Percentiles rank a stretch among this genome's conserved stretches.
These are phyloP conservation scores for Cerioporus squamosus DNA, from an alignment of 1,284 basidiomycete species.

Conservation along the genomic window DNA sequence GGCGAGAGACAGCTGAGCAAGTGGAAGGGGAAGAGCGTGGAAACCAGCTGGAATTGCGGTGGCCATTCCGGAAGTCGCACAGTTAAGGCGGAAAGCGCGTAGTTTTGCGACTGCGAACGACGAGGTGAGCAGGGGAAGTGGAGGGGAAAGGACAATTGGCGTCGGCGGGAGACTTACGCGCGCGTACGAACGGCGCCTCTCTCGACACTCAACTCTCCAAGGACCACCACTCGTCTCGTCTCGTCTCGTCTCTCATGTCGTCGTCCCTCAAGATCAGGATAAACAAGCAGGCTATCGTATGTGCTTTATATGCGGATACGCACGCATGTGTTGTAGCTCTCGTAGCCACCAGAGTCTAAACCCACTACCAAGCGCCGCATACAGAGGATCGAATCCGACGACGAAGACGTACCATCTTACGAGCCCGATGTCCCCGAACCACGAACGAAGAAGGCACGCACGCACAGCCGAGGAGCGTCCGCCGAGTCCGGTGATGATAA, in stretches of 20 bases:
- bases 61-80: slow-evolving; percentile 2
- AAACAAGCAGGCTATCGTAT: slow-evolving; percentile 23
- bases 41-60: slow-evolving; percentile 41
- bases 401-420: slow-evolving; percentile 16
- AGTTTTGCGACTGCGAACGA: too few relatives aligned
- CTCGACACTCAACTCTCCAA: not conserved
- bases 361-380: slow-evolving; percentile 24
- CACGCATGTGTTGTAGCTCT: not conserved
- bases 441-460: slow-evolving; percentile 23
- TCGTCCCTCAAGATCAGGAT: slow-evolving; percentile 26
- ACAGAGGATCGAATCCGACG: slow-evolving; percentile 26
- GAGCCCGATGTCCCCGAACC: slow-evolving; percentile 4
- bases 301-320: not conserved
- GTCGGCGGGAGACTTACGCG: too few relatives aligned
- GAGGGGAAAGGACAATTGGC: too few relatives aligned
- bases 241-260: slow-evolving; percentile 1
- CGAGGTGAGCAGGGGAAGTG: too few relatives aligned
- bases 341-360: slow-evolving; percentile 17
- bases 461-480: not conserved
- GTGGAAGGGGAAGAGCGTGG: slow-evolving; percentile 58
- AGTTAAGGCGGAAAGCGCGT: too few relatives aligned
- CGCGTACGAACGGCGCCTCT: not conserved
- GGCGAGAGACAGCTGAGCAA: slow-evolving; percentile 69
- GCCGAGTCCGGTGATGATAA: slow-evolving; percentile 15
- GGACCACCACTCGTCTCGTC: not conserved